phyloP scores from a whole-genome alignment of 495 filamentous ascomycete genomes.

The Podospora sp. region DNA sequence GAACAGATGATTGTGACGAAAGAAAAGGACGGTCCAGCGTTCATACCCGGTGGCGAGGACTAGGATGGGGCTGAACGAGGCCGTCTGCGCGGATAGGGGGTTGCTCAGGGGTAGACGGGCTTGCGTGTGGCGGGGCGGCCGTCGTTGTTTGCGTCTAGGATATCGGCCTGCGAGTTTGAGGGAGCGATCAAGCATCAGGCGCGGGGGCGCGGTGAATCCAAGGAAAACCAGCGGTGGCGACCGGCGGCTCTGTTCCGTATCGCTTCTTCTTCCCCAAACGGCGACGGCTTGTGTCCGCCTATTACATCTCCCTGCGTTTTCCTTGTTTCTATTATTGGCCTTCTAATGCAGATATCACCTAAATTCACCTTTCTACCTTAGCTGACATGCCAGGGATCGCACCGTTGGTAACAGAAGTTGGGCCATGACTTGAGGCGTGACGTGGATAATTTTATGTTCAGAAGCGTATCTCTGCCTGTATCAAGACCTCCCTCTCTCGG shows the following conservation, averaged over 20 bases:
- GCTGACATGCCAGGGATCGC: too few species aligned
- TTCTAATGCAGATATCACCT: slow-evolving; percentile 60
- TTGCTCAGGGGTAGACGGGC: not conserved
- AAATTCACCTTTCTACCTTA: slow-evolving; percentile 41
- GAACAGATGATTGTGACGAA: slow-evolving; percentile 33
- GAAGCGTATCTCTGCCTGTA: not conserved
- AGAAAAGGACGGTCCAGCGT: slow-evolving; percentile 21
- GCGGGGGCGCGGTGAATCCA: not conserved
- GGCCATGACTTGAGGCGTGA: too few species aligned
- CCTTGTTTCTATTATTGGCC: slow-evolving; percentile 51
- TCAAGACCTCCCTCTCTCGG: not conserved
- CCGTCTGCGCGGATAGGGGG: not conserved
- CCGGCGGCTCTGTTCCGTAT: slow-evolving; percentile 8
- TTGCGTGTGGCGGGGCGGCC: slow-evolving; percentile 1
- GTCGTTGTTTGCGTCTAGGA: slow-evolving; percentile 8
- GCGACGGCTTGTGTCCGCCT: slow-evolving; percentile 31
- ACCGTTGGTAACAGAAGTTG: too few species aligned
- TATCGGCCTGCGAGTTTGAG: slow-evolving; percentile 1
- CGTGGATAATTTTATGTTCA: too few species aligned
- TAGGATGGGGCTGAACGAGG: not conserved
- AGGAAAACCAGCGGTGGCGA: not conserved
- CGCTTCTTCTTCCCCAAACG: slow-evolving; percentile 18
- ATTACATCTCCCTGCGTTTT: slow-evolving; percentile 42
- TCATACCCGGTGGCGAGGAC: slow-evolving; percentile 8
- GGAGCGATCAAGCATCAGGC: slow-evolving; percentile 1